Conservation (phyloP, 108 stramenopile genomes). For the Pseudonitzschia pungens region DNA sequence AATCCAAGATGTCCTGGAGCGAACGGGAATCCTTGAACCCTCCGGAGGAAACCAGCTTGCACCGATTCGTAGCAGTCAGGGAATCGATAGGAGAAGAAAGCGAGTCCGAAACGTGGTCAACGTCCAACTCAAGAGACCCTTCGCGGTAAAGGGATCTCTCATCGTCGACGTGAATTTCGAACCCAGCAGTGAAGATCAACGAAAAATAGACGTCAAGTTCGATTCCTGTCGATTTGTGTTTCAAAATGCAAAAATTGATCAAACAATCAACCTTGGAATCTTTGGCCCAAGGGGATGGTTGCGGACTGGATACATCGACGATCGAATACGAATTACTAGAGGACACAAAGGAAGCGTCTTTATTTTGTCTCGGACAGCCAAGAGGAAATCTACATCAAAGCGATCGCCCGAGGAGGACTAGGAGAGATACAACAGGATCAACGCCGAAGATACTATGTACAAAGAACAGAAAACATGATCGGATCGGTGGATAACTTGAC, state of each 20-base stretch:
- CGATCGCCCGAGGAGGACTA: neutral
- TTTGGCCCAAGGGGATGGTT: constrained; percentile 80
- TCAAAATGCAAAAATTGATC: constrained; percentile 35
- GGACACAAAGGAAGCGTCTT: constrained; percentile 86
- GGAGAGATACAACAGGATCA: neutral
- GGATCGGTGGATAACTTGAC: no score
- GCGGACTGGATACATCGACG: constrained; percentile 70
- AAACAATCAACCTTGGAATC: constrained; percentile 49
- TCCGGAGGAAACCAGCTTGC: constrained; percentile 10
- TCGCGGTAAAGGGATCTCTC: constrained; percentile 38
- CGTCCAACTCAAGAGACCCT: constrained; percentile 14
- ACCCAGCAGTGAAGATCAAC: constrained; percentile 49
- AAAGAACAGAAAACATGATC: no score
- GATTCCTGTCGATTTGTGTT: constrained; percentile 58
- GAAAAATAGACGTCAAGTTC: constrained; percentile 81
- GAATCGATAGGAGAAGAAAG: constrained; percentile 65
- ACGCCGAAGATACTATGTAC: no score
- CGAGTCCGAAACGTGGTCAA: constrained; percentile 71
- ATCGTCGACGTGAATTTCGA: constrained; percentile 56
- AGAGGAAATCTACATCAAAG: neutral
- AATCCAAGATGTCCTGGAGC: constrained; percentile 68
- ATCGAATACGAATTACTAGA: constrained; percentile 74
- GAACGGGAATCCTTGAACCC: constrained; percentile 50
- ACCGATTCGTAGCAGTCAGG: constrained; percentile 61
- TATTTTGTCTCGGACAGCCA: constrained; percentile 52